A percentile compares a stretch with the other conserved stretches of the same genome.
phyloP scores from a whole-genome alignment of 805 yeast species.

The Debaryomyces hansenii region DNA sequence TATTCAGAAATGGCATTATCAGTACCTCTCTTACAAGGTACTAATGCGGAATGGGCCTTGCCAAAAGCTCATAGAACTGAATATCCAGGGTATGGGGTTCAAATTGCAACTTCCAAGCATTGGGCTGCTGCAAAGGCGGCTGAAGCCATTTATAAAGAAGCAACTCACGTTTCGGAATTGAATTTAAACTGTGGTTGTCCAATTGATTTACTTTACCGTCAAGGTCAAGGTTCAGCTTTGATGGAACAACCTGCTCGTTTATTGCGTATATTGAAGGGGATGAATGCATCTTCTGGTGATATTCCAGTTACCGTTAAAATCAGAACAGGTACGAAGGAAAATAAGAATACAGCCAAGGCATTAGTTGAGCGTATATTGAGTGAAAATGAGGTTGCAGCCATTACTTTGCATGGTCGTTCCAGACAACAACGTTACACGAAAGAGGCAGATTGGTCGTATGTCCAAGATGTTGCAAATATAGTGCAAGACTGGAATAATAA shows the following conservation, averaged over 20 bases:
- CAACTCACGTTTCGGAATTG: slow-evolving; percentile 70
- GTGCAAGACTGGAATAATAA: slow-evolving; percentile 60
- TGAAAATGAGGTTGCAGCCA: slow-evolving; percentile 84
- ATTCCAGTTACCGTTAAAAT: slow-evolving; percentile 89
- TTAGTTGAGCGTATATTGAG: slow-evolving; percentile 68
- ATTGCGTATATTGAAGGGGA: slow-evolving; percentile 75
- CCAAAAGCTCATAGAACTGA: slow-evolving; percentile 86
- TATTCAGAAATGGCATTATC: slow-evolving; percentile 94
- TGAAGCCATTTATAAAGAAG: slow-evolving; percentile 65
- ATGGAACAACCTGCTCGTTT: slow-evolving; percentile 85
- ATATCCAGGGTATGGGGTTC: slow-evolving; percentile 88
- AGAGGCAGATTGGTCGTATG: slow-evolving; percentile 91
- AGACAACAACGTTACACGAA: slow-evolving; percentile 93
- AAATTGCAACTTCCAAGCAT: slow-evolving; percentile 85
- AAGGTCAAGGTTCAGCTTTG: slow-evolving; percentile 94
- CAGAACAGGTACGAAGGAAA: slow-evolving; percentile 87
- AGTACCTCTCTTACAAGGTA: slow-evolving; percentile 83
- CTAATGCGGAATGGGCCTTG: slow-evolving; percentile 95
- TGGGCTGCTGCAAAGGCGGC: slow-evolving; percentile 94
- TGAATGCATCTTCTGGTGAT: slow-evolving; percentile 88
- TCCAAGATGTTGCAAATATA: slow-evolving; percentile 67
- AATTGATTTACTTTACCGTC: slow-evolving; percentile 87
- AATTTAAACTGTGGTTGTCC: slow-evolving; percentile 98
- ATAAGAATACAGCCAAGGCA: slow-evolving; percentile 81
- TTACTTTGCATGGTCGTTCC: slow-evolving; percentile 94